Evolutionary conservation across 31 red algal genomes (phyloP).

Genomic region (Porphyra umbilicalis): DNA sequence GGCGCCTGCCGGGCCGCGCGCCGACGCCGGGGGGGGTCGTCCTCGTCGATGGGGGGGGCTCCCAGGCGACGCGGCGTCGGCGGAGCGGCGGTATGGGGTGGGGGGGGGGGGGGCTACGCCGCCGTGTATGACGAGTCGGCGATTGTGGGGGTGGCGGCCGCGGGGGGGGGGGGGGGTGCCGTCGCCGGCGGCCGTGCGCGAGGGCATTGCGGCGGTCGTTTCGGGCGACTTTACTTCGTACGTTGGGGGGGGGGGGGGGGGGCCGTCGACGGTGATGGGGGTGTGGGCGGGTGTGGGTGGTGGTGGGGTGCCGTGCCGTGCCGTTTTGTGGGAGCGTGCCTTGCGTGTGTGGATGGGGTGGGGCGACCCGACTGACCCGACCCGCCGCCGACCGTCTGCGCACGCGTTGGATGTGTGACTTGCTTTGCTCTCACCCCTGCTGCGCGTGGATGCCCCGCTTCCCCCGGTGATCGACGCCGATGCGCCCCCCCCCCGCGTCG

Average conservation of each 20-base stretch:
- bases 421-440: no score
- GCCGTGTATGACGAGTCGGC: not conserved
- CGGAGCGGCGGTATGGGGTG: not conserved
- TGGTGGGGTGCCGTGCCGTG: no score
- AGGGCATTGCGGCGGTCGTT: not conserved
- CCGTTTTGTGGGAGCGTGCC: no score
- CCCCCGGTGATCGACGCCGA: no score
- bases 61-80: not conserved
- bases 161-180: not conserved
- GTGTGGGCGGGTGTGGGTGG: no score
- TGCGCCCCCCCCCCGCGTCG: no score
- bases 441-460: no score
- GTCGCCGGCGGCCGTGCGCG: not conserved
- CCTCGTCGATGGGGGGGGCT: not conserved
- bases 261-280: not conserved
- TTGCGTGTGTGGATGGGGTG: no score
- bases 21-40: not conserved
- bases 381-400: no score
- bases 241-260: not conserved
- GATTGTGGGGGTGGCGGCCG: not conserved
- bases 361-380: no score
- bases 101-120: not conserved
- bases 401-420: no score
- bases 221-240: not conserved
- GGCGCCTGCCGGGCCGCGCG: not conserved